Evolutionary conservation across 2,329 filamentous ascomycete genomes (phyloP).

Genomic region (Penicillium freii): DNA sequence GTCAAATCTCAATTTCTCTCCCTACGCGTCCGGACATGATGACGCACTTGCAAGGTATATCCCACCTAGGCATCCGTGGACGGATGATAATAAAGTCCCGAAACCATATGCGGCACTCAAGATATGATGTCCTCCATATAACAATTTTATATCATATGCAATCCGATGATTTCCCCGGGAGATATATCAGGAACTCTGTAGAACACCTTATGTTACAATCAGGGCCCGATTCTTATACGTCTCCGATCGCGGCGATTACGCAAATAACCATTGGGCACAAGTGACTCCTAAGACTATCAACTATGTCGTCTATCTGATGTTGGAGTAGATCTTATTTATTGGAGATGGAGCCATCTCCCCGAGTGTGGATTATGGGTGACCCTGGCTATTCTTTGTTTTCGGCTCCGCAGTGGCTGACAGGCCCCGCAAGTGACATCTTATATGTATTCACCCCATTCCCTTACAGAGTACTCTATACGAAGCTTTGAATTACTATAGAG

Average conservation of each 20-base stretch:
- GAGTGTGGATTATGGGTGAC: conserved; percentile 7
- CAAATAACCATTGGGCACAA: neutral
- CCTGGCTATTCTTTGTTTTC: conserved; percentile 7
- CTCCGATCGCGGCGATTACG: conserved; percentile 1
- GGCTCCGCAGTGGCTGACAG: conserved; percentile 13
- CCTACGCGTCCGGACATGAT: conserved; percentile 5
- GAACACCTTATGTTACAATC: neutral
- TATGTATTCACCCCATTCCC: neutral
- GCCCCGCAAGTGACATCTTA: conserved; percentile 9
- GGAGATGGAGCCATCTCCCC: conserved; percentile 5
- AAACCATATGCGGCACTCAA: neutral
- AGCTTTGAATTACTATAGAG: neutral
- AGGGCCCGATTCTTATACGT: neutral
- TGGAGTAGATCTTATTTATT: conserved; percentile 5
- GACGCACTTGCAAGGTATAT: conserved; percentile 2
- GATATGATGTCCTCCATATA: neutral
- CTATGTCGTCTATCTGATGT: neutral
- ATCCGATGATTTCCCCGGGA: neutral
- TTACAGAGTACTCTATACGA: neutral
- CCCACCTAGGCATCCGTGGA: neutral
- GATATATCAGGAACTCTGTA: neutral
- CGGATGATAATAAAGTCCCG: conserved; percentile 5
- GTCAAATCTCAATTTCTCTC: neutral
- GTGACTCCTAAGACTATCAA: neutral
- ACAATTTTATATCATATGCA: neutral